Evolutionary conservation across 2,329 filamentous ascomycete genomes (phyloP).

Genomic region (Colletotrichum horii): DNA sequence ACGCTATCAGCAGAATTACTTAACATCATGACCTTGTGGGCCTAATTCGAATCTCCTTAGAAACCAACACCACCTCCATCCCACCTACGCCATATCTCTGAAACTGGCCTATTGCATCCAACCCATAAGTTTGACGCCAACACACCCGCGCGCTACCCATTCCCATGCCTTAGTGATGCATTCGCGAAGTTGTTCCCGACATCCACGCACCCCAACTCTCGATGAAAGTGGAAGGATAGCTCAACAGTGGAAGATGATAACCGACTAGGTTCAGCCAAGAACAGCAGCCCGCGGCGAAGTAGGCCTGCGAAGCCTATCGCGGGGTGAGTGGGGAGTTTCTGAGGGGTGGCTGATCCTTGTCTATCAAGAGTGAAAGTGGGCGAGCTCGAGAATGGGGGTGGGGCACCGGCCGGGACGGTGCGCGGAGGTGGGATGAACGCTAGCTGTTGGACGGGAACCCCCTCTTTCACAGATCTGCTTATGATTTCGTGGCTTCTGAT

Average conservation of each 20-base stretch:
- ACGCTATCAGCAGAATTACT: not conserved
- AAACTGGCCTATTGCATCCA: not conserved
- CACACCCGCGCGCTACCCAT: not conserved
- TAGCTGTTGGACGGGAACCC: not conserved
- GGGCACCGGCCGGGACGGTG: not conserved
- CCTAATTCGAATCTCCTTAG: not conserved
- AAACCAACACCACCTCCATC: not conserved
- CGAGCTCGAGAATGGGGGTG: not conserved
- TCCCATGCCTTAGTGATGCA: not conserved
- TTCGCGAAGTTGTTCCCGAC: too few species aligned
- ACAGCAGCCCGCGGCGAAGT: not conserved
- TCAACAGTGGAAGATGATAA: not conserved
- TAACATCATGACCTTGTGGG: not conserved
- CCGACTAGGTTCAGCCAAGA: not conserved
- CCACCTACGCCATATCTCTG: not conserved
- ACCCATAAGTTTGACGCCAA: not conserved
- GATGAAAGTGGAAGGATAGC: not conserved
- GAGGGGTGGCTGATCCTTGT: not conserved
- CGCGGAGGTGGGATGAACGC: not conserved
- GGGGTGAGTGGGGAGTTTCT: not conserved
- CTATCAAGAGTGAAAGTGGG: not conserved
- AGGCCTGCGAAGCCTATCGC: not conserved
- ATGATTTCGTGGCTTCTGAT: not conserved
- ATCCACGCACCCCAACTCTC: not conserved
- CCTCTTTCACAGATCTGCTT: not conserved